Evolutionary conservation across 2,329 filamentous ascomycete genomes (phyloP).

Genomic region (Aureobasidium vineae): DNA sequence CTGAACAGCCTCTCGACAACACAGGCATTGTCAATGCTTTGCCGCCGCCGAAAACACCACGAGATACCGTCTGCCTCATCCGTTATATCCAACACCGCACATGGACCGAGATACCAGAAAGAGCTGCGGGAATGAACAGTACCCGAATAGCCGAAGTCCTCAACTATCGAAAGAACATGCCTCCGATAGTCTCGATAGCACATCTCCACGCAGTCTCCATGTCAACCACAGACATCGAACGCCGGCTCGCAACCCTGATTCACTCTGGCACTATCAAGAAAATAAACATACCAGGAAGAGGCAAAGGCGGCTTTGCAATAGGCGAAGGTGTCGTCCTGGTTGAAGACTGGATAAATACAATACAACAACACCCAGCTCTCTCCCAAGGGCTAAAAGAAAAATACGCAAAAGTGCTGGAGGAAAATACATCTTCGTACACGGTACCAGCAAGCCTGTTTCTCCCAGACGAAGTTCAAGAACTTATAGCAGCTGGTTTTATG

Average conservation of each 20-base stretch:
- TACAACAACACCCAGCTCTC: slow-evolving; percentile 33
- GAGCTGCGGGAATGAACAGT: slow-evolving; percentile 60
- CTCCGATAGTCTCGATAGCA: slow-evolving; percentile 63
- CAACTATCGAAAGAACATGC: slow-evolving; percentile 58
- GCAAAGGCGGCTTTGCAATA: slow-evolving; percentile 55
- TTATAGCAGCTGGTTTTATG: slow-evolving; percentile 67
- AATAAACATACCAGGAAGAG: slow-evolving; percentile 62
- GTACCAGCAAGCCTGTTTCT: slow-evolving; percentile 45
- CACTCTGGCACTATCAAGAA: slow-evolving; percentile 58
- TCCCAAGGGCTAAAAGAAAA: slow-evolving; percentile 47
- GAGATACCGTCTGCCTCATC: slow-evolving; percentile 54
- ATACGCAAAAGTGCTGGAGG: slow-evolving; percentile 54
- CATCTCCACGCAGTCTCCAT: slow-evolving; percentile 64
- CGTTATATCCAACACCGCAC: slow-evolving; percentile 60
- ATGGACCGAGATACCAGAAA: slow-evolving; percentile 63
- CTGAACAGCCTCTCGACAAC: slow-evolving; percentile 57
- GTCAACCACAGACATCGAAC: slow-evolving; percentile 63
- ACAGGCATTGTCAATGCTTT: slow-evolving; percentile 57
- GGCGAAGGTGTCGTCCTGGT: slow-evolving; percentile 65
- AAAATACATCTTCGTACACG: slow-evolving; percentile 51
- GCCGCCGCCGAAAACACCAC: slow-evolving; percentile 60
- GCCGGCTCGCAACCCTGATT: slow-evolving; percentile 63
- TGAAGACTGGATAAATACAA: slow-evolving; percentile 52
- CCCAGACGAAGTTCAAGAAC: slow-evolving; percentile 52
- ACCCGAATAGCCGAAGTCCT: slow-evolving; percentile 63